Percentiles rank a stretch among this genome's conserved stretches.
phyloP scores from a whole-genome alignment of 441 rosid species.

The Croton laevigatus region DNA sequence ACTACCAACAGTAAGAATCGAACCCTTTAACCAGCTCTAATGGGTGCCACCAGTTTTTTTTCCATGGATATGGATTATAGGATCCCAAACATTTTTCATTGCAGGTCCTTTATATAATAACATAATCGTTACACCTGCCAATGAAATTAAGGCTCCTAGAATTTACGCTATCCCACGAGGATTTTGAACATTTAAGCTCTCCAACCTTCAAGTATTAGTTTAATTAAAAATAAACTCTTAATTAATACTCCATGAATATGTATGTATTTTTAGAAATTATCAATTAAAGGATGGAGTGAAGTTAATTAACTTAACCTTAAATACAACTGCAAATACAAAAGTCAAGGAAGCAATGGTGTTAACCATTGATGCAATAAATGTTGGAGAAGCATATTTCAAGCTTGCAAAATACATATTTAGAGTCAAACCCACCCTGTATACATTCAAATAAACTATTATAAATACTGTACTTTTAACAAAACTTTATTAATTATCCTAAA shows the following conservation, averaged over 20 bases:
- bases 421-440: constrained; percentile 31
- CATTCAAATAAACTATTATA: neutral
- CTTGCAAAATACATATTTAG: constrained; percentile 68
- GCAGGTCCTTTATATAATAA: constrained; percentile 57
- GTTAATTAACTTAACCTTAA: constrained; percentile 44
- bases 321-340: constrained; percentile 43
- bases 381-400: constrained; percentile 63
- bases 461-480: too few relatives aligned
- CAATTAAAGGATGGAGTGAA: neutral
- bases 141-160: constrained; percentile 46
- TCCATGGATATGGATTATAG: constrained; percentile 38
- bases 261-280: neutral
- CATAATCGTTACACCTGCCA: constrained; percentile 56
- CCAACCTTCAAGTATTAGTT: constrained; percentile 38
- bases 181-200: constrained; percentile 45
- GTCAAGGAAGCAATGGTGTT: constrained; percentile 59
- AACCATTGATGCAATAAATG: constrained; percentile 50
- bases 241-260: too few relatives aligned
- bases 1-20: constrained; percentile 52
- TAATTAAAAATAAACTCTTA: neutral
- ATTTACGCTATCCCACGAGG: constrained; percentile 58
- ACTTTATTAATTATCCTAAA: neutral
- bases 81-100: constrained; percentile 35
- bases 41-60: constrained; percentile 17
- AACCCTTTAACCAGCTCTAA: constrained; percentile 58